phyloP scores from a whole-genome alignment of 2,329 filamentous ascomycete genomes.

The Monilinia aucupariae region DNA sequence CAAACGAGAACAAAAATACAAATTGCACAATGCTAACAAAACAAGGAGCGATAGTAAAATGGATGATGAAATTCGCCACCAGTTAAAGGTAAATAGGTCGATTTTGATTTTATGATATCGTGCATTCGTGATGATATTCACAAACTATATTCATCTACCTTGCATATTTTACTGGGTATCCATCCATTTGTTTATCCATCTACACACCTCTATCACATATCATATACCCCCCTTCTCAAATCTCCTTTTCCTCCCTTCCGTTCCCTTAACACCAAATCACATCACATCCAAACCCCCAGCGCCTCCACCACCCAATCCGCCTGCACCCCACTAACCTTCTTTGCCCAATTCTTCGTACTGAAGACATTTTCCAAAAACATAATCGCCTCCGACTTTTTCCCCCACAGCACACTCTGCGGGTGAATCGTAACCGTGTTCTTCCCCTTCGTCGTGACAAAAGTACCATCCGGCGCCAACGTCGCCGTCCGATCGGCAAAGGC shows the following conservation, averaged over 20 bases:
- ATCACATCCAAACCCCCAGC: conserved; percentile 20
- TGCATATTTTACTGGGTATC: too few relatives aligned
- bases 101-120: too few relatives aligned
- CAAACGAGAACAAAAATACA: too few relatives aligned
- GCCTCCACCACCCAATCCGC: conserved; percentile 49
- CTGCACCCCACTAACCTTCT: conserved; percentile 58
- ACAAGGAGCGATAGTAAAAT: too few relatives aligned
- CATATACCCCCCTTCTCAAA: too few relatives aligned
- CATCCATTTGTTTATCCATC: too few relatives aligned
- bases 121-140: neutral
- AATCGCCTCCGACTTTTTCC: conserved; percentile 59
- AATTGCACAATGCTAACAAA: too few relatives aligned
- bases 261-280: too few relatives aligned
- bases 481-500: conserved; percentile 59
- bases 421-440: conserved; percentile 58
- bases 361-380: conserved; percentile 65
- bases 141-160: neutral
- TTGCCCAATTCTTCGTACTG: conserved; percentile 61
- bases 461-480: conserved; percentile 53
- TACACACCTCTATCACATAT: neutral
- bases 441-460: conserved; percentile 54
- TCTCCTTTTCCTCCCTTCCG: neutral
- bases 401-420: conserved; percentile 57
- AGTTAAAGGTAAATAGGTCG: too few relatives aligned
- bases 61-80: too few relatives aligned